Base-by-base conservation (phyloP, 371 early-diverging fungal genomes). In the Saksenaea vasiformis region DNA sequence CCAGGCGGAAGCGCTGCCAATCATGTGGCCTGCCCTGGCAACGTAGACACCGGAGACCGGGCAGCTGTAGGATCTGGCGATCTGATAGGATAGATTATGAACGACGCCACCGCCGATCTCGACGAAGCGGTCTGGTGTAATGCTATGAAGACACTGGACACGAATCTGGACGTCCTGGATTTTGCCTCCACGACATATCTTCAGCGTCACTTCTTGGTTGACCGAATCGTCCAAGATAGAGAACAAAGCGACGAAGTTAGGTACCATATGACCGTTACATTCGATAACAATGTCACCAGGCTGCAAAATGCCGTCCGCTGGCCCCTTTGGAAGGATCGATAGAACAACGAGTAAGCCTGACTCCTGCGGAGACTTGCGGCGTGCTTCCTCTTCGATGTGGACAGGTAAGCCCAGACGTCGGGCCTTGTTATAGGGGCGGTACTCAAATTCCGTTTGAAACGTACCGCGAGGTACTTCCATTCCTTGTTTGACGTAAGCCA, bases 41-140 rank as follows among this genome's bases (percentile, higher is more conserved):
- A 95, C 89, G 72, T 92, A 93, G 17, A 94, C 91, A 17, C 95
- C 94, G n/a, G 83, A 83, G 1, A 85, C 86, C 8, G 93, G 91
- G 17, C 90, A 84, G 11, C 82, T 82, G 69, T 87, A 92, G 9
- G 84, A 83, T 57, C 90, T 85, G 0, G 95, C 95, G 19, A 94
- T 77, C 74, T 94, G 94, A 67, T 93, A 95, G 17, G 90, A 89
- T 14, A 95, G 77, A 61, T 93, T 85, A 72, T 95, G 90, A 39
- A 95, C 84, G 28, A 89, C 84, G 22, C 87, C 89, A 54, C 95
- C 97, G 47, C 96, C 96, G 17, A 95, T 80, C 71, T 95, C 93
- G 4, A 95, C 80, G 58, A 86, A 88, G 27, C 82, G 72, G 66
- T 80, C 75, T 1, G 93, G 92, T n/a, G 93, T 90, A 61, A 92